phyloP scores from a whole-genome alignment of 2,329 filamentous ascomycete species.

The Phyllosticta capitalensis region DNA sequence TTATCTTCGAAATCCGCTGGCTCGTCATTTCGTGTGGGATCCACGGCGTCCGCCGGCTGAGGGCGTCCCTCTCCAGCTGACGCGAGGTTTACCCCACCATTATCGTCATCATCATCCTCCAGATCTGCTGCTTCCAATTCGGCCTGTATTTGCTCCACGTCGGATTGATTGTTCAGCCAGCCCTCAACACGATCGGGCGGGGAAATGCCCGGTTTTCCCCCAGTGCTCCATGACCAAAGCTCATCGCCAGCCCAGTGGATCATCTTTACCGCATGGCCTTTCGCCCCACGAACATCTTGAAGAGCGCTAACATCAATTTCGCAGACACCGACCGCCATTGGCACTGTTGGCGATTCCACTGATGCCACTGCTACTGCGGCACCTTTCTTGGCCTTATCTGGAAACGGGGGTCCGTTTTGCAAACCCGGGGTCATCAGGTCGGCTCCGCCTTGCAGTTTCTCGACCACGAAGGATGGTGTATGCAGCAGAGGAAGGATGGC shows the following conservation, averaged over 20 bases:
- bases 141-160: conserved; percentile 27
- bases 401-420: conserved; percentile 55
- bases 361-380: conserved; percentile 55
- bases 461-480: conserved; percentile 51
- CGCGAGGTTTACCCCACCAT: conserved; percentile 37
- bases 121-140: conserved; percentile 33
- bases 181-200: conserved; percentile 46
- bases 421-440: conserved; percentile 62
- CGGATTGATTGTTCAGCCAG: conserved; percentile 31
- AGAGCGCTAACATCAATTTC: conserved; percentile 52
- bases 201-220: conserved; percentile 42
- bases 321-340: conserved; percentile 55
- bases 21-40: conserved; percentile 24
- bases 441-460: conserved; percentile 54
- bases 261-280: conserved; percentile 55
- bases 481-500: conserved; percentile 53
- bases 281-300: conserved; percentile 47
- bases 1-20: conserved; percentile 31
- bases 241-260: conserved; percentile 62
- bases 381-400: conserved; percentile 47
- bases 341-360: conserved; percentile 49
- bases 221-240: conserved; percentile 54
- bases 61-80: conserved; percentile 20
- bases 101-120: conserved; percentile 32
- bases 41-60: conserved; percentile 22